A percentile compares a stretch with the other conserved stretches of the same genome.
These are phyloP conservation scores for Physcomitrium patens DNA, from an alignment of 225 moss, liverwort and hornwort genomes.

Conservation along the genomic window DNA sequence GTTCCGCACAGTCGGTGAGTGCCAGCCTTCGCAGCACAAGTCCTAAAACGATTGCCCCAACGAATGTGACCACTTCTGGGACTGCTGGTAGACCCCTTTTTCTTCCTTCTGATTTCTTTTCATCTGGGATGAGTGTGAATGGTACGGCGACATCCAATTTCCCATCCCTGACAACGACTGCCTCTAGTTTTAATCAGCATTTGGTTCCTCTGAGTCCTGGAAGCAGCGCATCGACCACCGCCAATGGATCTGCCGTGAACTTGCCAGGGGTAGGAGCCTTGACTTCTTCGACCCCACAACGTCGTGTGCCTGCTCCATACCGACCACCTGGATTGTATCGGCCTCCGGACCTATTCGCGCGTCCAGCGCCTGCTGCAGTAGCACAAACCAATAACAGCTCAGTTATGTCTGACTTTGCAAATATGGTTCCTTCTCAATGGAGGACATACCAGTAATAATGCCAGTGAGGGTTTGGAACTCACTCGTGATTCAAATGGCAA, in stretches of 20 bases:
- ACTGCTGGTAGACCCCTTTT: conserved; percentile 38
- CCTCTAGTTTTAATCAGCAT: conserved; percentile 15
- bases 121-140: conserved; percentile 42
- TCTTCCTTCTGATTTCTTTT: conserved; percentile 53
- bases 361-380: conserved; percentile 35
- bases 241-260: conserved; percentile 30
- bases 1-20: conserved; percentile 22
- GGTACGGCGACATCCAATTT: conserved; percentile 30
- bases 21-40: conserved; percentile 29
- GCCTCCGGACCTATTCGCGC: conserved; percentile 48
- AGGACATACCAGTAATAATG: conserved; percentile 47
- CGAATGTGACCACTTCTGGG: conserved; percentile 30
- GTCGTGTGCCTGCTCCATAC: conserved; percentile 52
- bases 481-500: conserved; percentile 22
- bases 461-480: background rate
- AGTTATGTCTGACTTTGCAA: conserved; percentile 29
- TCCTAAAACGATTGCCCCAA: conserved; percentile 27
- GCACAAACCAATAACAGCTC: conserved; percentile 34
- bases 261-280: conserved; percentile 18
- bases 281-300: conserved; percentile 22
- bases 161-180: background rate
- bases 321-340: conserved; percentile 57
- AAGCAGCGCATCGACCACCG: conserved; percentile 10
- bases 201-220: background rate
- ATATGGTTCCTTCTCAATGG: conserved; percentile 44